phyloP scores from a whole-genome alignment of 176 grass and related monocot species.

The Eremochloa ophiuroides region DNA sequence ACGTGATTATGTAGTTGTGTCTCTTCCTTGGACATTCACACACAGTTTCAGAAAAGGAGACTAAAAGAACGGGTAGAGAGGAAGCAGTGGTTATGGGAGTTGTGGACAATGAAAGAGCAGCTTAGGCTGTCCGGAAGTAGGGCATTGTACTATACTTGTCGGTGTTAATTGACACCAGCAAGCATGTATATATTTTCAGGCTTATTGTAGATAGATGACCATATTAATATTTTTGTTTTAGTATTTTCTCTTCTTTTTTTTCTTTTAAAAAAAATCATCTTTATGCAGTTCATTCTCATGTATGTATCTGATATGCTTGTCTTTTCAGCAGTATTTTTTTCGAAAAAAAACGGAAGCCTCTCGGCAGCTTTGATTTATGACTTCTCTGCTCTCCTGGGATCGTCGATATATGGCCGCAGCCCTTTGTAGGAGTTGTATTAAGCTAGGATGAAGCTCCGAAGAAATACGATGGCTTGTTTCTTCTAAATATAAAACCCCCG shows the following conservation, averaged over 20 bases:
- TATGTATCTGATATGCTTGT: not conserved
- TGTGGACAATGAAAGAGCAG: not conserved
- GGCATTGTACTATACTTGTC: conserved; percentile 22
- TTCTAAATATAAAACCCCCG: too few species aligned
- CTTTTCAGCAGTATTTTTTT: not conserved
- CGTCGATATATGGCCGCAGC: not conserved
- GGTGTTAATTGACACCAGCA: conserved; percentile 23
- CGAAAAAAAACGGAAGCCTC: not conserved
- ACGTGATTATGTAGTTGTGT: not conserved
- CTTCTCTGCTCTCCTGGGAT: not conserved
- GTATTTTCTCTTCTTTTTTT: not conserved
- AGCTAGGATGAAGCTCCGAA: not conserved
- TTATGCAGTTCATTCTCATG: not conserved
- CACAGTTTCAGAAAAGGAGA: not conserved
- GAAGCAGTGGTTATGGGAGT: not conserved
- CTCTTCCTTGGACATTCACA: not conserved
- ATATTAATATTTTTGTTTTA: conserved; percentile 7
- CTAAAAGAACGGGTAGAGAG: not conserved
- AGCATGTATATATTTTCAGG: conserved; percentile 41
- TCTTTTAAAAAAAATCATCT: not conserved
- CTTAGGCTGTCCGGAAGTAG: conserved; percentile 9
- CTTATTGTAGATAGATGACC: conserved; percentile 26
- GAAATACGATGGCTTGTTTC: not conserved
- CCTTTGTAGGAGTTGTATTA: not conserved
- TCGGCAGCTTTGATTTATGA: not conserved